phyloP scores from a whole-genome alignment of 305 asterid species.

The Fraxinus angustifolia region DNA sequence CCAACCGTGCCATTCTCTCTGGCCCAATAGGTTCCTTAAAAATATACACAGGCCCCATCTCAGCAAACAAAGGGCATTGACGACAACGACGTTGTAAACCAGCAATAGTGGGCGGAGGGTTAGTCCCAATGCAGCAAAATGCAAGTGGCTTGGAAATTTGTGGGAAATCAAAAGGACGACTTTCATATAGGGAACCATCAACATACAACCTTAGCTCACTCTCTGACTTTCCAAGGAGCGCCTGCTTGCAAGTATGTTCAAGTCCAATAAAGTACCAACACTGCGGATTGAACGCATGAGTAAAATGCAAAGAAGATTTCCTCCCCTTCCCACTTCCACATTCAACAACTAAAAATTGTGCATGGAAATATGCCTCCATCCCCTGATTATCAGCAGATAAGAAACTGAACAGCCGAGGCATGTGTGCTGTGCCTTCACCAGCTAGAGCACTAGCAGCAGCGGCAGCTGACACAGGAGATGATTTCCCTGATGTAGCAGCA shows the following conservation, averaged over 20 bases:
- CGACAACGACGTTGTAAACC: slow-evolving; percentile 98
- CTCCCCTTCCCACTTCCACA: slow-evolving; percentile 95
- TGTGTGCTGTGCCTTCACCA: slow-evolving; percentile 98
- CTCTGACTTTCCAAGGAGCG: slow-evolving; percentile 93
- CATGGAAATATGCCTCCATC: slow-evolving; percentile 98
- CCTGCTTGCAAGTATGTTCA: slow-evolving; percentile 88
- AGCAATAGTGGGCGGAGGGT: slow-evolving; percentile 99
- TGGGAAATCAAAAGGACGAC: slow-evolving; percentile 92
- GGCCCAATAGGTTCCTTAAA: slow-evolving; percentile 95
- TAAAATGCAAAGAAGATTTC: slow-evolving; percentile 93
- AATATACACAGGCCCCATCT: slow-evolving; percentile 98
- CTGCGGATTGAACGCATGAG: slow-evolving; percentile 94
- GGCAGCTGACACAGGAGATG: slow-evolving; percentile 96
- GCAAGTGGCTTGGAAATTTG: slow-evolving; percentile 95
- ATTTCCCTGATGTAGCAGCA: slow-evolving; percentile 92
- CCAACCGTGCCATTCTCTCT: slow-evolving; percentile 80
- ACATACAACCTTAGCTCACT: slow-evolving; percentile 87
- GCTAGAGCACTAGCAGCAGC: slow-evolving; percentile 99
- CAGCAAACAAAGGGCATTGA: slow-evolving; percentile 99
- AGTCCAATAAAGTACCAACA: slow-evolving; percentile 97
- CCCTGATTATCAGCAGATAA: slow-evolving; percentile 97
- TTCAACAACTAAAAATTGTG: slow-evolving; percentile 95
- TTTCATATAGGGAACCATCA: slow-evolving; percentile 86
- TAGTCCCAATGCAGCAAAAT: slow-evolving; percentile 97
- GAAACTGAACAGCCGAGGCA: slow-evolving; percentile 97